Conservation (phyloP, 176 grass and related monocot genomes). For the Cymbopogon citratus region DNA sequence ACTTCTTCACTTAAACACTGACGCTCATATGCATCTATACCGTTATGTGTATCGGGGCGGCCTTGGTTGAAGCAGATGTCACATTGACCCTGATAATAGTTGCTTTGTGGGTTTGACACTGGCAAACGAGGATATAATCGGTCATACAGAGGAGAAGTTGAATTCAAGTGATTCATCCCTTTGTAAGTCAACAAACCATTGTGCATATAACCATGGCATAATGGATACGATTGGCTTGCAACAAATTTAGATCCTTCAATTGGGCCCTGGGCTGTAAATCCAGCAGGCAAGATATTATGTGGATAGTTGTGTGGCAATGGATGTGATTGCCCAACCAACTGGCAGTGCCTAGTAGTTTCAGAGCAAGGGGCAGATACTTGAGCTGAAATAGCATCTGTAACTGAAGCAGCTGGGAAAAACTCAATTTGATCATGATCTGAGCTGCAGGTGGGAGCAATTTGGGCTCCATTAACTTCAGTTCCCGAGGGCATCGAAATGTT, state of each 20-base stretch:
- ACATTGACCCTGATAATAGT: slow-evolving; percentile 18
- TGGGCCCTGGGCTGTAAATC: slow-evolving; percentile 3
- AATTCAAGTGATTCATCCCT: background rate
- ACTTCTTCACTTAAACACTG: slow-evolving; percentile 3
- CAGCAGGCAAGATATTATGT: slow-evolving; percentile 19
- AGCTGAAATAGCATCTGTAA: slow-evolving; percentile 25
- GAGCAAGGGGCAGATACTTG: slow-evolving; percentile 8
- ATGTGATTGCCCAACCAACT: slow-evolving; percentile 17
- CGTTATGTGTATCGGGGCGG: background rate
- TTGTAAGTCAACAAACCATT: background rate
- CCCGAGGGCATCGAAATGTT: slow-evolving; percentile 13
- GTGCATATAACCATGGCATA: background rate
- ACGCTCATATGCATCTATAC: slow-evolving; percentile 14
- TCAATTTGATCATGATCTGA: background rate
- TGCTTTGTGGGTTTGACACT: background rate
- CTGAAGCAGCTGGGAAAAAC: background rate
- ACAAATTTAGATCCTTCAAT: background rate
- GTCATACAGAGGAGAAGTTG: background rate
- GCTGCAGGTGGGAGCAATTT: slow-evolving; percentile 10
- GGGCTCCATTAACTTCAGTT: slow-evolving; percentile 5
- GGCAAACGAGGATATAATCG: background rate
- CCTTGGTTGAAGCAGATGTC: slow-evolving; percentile 23
- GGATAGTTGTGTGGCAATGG: slow-evolving; percentile 5
- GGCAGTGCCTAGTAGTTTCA: background rate
- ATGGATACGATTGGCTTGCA: slow-evolving; percentile 6